These are phyloP conservation scores for Penicillium verhagenii DNA, from an alignment of 495 filamentous ascomycete species.

Conservation along the genomic window DNA sequence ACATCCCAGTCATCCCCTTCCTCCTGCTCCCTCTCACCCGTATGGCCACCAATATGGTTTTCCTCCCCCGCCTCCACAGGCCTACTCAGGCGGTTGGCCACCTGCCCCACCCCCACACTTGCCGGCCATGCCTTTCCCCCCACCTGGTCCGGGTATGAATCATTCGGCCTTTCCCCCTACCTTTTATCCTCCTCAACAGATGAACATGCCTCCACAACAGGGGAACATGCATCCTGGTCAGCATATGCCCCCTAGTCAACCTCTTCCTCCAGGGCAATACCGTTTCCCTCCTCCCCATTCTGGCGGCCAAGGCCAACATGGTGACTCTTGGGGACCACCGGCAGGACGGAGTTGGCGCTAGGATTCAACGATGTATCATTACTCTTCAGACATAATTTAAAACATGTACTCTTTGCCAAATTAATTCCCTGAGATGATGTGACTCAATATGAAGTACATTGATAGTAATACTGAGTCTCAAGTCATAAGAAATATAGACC, in stretches of 20 bases:
- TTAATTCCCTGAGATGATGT: background rate
- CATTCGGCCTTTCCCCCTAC: conserved; percentile 29
- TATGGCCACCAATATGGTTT: conserved; percentile 17
- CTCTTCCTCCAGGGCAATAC: conserved; percentile 38
- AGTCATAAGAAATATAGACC: no score
- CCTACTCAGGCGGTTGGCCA: conserved; percentile 53
- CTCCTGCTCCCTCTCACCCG: conserved; percentile 20
- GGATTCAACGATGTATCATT: background rate
- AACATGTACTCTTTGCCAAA: background rate
- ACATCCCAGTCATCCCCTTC: conserved; percentile 20
- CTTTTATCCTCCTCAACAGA: conserved; percentile 18
- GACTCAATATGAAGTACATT: no score
- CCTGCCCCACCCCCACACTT: conserved; percentile 40
- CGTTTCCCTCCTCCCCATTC: conserved; percentile 40
- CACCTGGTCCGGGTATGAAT: conserved; percentile 16
- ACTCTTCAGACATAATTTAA: background rate
- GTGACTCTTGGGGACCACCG: conserved; percentile 17
- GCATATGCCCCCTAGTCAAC: conserved; percentile 28
- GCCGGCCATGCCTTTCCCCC: conserved; percentile 22
- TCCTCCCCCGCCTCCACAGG: conserved; percentile 37
- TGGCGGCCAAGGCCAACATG: conserved; percentile 21
- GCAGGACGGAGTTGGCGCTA: background rate
- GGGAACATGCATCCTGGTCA: conserved; percentile 25
- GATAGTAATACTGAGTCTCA: no score
- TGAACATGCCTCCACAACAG: conserved; percentile 21